These are phyloP conservation scores for Diaporthe sp. DNA, from an alignment of 2,329 filamentous ascomycete genomes.

Conservation along the genomic window DNA sequence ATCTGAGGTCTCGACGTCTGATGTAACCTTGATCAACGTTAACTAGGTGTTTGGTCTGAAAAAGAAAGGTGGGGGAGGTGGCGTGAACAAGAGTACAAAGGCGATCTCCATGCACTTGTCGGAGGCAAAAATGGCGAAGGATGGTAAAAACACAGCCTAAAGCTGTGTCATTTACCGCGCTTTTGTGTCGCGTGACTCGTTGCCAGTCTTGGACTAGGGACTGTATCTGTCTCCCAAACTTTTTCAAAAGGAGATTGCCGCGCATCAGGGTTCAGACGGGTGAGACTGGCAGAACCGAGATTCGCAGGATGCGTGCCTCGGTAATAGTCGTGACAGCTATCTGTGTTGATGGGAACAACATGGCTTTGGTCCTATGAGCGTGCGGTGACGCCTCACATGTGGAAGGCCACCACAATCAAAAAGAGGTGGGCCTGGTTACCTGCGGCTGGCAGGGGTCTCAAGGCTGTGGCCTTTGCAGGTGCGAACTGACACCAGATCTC, in stretches of 20 bases:
- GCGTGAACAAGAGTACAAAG: too few species aligned
- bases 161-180: not conserved
- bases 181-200: not conserved
- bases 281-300: slow-evolving; percentile 16
- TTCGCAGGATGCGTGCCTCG: slow-evolving; percentile 4
- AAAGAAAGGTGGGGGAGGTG: too few species aligned
- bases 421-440: not conserved
- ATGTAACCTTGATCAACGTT: not conserved
- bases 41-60: not conserved
- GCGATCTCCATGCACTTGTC: not conserved
- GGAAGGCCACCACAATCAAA: not conserved
- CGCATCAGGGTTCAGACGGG: not conserved
- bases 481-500: not conserved
- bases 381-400: not conserved
- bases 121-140: not conserved
- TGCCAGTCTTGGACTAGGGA: not conserved
- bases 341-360: not conserved
- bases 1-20: not conserved
- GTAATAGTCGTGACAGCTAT: not conserved
- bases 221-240: not conserved
- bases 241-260: not conserved
- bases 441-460: not conserved
- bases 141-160: not conserved
- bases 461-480: not conserved
- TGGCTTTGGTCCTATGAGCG: not conserved